phyloP scores from a whole-genome alignment of 2,329 filamentous ascomycete genomes.

The Neofusicoccum ribis region DNA sequence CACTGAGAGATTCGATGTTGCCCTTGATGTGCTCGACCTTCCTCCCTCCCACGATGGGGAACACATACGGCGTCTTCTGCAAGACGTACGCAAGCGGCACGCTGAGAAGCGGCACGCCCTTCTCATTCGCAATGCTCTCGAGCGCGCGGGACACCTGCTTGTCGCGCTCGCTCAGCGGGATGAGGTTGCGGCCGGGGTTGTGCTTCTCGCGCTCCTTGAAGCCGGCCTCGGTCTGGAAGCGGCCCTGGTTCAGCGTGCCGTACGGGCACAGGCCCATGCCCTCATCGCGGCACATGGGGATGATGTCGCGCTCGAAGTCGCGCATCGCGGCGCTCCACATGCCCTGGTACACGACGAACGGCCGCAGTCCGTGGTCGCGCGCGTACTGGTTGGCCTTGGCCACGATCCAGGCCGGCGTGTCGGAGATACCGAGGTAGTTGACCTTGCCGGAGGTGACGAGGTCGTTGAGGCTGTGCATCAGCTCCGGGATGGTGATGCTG shows the following conservation, averaged over 20 bases:
- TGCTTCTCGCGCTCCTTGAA: slow-evolving; percentile 31
- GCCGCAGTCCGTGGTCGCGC: slow-evolving; percentile 40
- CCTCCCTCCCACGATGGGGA: slow-evolving; percentile 70
- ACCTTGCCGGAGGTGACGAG: slow-evolving; percentile 45
- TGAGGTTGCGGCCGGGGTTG: slow-evolving; percentile 42
- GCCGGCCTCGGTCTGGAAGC: slow-evolving; percentile 44
- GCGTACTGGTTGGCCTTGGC: slow-evolving; percentile 35
- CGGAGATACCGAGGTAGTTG: slow-evolving; percentile 47
- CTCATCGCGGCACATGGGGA: slow-evolving; percentile 45
- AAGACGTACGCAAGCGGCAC: slow-evolving; percentile 73
- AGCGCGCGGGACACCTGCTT: slow-evolving; percentile 58
- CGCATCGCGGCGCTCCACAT: slow-evolving; percentile 44
- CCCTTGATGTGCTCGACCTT: slow-evolving; percentile 68
- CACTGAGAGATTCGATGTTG: slow-evolving; percentile 67
- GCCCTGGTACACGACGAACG: slow-evolving; percentile 44
- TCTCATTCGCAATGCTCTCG: slow-evolving; percentile 57
- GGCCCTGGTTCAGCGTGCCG: slow-evolving; percentile 49
- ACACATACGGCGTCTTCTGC: slow-evolving; percentile 70
- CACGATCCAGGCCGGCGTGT: slow-evolving; percentile 46
- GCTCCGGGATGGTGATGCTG: slow-evolving; percentile 43
- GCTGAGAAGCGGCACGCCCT: slow-evolving; percentile 51
- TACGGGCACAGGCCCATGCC: slow-evolving; percentile 54
- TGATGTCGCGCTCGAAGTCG: slow-evolving; percentile 49
- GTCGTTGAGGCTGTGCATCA: slow-evolving; percentile 46
- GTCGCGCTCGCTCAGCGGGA: slow-evolving; percentile 47